Evolutionary conservation across 2,329 filamentous ascomycete genomes (phyloP), one percentile per base, ranked within the genome.

Genomic region (Colletotrichum incanum): DNA sequence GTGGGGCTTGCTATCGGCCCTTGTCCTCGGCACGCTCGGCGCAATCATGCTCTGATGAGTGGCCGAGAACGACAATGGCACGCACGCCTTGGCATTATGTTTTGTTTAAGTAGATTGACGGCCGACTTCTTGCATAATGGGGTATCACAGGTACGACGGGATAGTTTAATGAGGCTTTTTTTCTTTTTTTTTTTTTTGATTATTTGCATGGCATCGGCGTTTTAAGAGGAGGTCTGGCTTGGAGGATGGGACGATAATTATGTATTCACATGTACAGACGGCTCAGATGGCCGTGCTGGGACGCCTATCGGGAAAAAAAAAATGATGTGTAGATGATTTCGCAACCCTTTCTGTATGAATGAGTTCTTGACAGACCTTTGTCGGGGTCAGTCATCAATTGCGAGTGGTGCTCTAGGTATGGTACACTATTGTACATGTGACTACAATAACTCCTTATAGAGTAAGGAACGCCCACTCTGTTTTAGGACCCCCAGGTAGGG

Each of bases 1-100:
- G 20, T 80, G 76, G 79, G 47, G 59, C 14, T 34, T 76, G 43
- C 59, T 77, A 5, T 62, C 56, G 14, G 47, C 64, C 16, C 49
- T 73, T 49, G n/a, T 62, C 23, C 12, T 73, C n/a, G 45, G 65
- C 20, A 65, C 70, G 7, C 59, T 72, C 26, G n/a, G 60, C 18
- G 34, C 20, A 23, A 47, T 55, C 5, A 54, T 72, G 55, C 59
- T 72, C 16, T 72, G 52, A 55, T 41, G 39, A 45, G 7, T 14
- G 14, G 12, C 34, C 20, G n/a, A 28, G 16, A 34, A 41, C 18
- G 28, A 28, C 7, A 14, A n/a, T 18, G 16, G 26, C 16, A 28
- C 14, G 31, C 28, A 14, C n/a, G 37, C 18, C 20, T 23, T 12
- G 26, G 45, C 9, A 70, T 23, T 28, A 18, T 37, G 7, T 55